Conservation (phyloP, 495 filamentous ascomycete genomes). For the Bryoglossum gracile region DNA sequence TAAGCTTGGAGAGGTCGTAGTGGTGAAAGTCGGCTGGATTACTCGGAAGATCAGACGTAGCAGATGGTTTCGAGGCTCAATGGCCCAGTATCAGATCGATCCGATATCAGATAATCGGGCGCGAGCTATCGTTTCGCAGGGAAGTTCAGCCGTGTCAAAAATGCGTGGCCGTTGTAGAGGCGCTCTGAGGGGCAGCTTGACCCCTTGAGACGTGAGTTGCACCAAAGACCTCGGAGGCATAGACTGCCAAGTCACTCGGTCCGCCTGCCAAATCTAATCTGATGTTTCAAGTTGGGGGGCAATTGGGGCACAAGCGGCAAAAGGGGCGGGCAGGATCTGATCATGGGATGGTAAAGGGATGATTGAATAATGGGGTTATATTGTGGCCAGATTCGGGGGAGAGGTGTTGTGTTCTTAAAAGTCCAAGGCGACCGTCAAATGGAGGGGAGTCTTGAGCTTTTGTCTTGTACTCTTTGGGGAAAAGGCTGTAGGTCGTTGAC, state of each 20-base stretch:
- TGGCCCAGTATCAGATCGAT: constrained; percentile 19
- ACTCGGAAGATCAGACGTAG: constrained; percentile 23
- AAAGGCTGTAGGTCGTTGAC: constrained; percentile 1
- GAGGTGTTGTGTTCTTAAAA: background rate
- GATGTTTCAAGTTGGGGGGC: constrained; percentile 10
- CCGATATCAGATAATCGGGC: constrained; percentile 16
- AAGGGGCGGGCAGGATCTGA: background rate
- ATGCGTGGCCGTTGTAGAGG: constrained; percentile 5
- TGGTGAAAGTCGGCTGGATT: background rate
- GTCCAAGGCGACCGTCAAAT: too few relatives aligned
- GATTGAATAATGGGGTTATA: background rate
- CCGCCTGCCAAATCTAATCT: constrained; percentile 8
- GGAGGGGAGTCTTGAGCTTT: too few relatives aligned
- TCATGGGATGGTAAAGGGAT: background rate
- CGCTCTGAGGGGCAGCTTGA: too few relatives aligned
- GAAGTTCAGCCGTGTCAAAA: constrained; percentile 13
- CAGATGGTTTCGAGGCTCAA: constrained; percentile 22
- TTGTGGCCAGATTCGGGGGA: constrained; percentile 2
- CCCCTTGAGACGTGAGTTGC: constrained; percentile 19
- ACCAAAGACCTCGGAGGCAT: constrained; percentile 13
- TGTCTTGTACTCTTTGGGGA: too few relatives aligned
- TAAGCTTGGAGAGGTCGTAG: constrained; percentile 13
- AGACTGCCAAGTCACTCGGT: constrained; percentile 9
- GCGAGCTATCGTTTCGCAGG: constrained; percentile 16
- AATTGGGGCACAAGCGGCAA: too few relatives aligned